phyloP scores from a whole-genome alignment of 2,329 filamentous ascomycete species.

The Pyricularia sp. region DNA sequence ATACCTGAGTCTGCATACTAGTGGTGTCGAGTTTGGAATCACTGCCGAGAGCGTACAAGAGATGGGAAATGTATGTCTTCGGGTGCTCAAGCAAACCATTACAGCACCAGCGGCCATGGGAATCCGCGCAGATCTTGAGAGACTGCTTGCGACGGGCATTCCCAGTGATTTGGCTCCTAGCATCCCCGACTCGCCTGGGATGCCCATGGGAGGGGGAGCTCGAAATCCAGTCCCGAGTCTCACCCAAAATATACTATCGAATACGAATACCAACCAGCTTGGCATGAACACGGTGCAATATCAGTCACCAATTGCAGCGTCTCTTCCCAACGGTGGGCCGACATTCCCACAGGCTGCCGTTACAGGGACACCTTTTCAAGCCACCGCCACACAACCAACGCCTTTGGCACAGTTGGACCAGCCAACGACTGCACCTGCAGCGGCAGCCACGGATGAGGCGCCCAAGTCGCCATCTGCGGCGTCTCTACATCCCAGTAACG shows the following conservation, averaged over 20 bases:
- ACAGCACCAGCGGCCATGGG: constrained; percentile 35
- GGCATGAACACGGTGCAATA: background rate
- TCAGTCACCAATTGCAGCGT: background rate
- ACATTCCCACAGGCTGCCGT: background rate
- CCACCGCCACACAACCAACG: background rate
- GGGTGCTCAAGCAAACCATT: constrained; percentile 36
- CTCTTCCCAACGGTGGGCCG: background rate
- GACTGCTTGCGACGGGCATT: constrained; percentile 33
- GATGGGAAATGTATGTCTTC: constrained; percentile 35
- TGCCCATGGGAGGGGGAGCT: background rate
- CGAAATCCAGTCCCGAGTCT: background rate
- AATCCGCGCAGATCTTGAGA: constrained; percentile 36
- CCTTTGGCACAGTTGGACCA: background rate
- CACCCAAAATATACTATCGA: background rate
- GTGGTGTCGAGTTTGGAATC: constrained; percentile 28
- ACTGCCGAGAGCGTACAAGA: constrained; percentile 33
- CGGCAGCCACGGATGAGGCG: background rate
- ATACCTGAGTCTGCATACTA: constrained; percentile 35
- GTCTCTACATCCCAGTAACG: constrained; percentile 17
- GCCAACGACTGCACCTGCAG: background rate
- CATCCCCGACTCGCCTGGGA: constrained; percentile 8
- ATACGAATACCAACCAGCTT: background rate
- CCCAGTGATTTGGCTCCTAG: constrained; percentile 17
- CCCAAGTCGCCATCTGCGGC: constrained; percentile 7
- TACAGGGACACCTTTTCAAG: background rate